Base-by-base conservation (phyloP, 225 moss, liverwort and hornwort genomes). In the Pseudoscleropodium purum region DNA sequence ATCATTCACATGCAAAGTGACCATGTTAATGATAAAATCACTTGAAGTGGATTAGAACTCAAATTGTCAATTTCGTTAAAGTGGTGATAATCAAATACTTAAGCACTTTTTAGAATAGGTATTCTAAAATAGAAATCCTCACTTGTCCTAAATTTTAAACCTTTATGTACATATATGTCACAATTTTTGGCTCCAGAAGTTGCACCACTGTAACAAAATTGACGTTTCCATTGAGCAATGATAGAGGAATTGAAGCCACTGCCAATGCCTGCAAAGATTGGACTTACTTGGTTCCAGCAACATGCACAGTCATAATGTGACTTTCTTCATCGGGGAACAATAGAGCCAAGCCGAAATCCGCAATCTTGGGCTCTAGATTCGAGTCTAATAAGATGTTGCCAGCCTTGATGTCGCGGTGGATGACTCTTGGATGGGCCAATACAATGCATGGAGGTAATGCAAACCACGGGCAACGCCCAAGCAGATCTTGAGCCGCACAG, bases 221-320 rank as follows among this genome's bases (percentile, higher is more conserved):
- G 8, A 31, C 1, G 3, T 33, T 64, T 8, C 16, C 17, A 33
- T 64, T 31, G 33, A 64, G 8, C 4, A 8, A 83, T 77, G 81
- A 1, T 25, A 79, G 30, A 49, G 7, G 79, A 60, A 60, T 24
- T 60, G 60, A 18, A 25, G 57, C 56, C 59, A 31, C 26, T 56
- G 33, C 5, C 9, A 43, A 10, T 72, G 70, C 34, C 16, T 52
- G 20, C 33, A 31, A 82, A 62, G 67, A 57, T 31, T 25, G 11
- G 61, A 20, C 68, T 87, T 68, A 90, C 90, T 90, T 90, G 83
- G 90, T 90, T 78, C 90, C 84, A 26, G 90, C 90, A 29, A 90
- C 7, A 52, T 90, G 90, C 13, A 87, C 25, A 39, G 87, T 90
- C 87, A 87, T 84, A 20, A 90, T 90, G 36, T 87, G 87, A 61